These are phyloP conservation scores for Eucalyptus camaldulensis DNA, from an alignment of 345 rosid genomes.

Conservation along the genomic window DNA sequence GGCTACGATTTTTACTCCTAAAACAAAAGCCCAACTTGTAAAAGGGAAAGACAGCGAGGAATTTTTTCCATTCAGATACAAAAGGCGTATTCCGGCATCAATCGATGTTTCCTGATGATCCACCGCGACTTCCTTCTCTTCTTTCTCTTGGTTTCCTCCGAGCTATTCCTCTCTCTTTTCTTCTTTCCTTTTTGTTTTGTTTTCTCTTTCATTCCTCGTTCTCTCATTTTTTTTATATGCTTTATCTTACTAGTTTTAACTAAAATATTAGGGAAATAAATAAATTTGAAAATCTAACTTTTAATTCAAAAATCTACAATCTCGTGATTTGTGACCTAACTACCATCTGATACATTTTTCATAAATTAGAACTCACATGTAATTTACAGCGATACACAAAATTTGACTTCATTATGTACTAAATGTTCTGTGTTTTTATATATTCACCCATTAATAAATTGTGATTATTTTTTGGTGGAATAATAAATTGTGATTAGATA, in stretches of 20 bases:
- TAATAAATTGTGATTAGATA: neutral
- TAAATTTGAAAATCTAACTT: neutral
- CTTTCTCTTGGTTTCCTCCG: neutral
- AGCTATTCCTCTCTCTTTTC: neutral
- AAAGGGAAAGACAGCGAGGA: neutral
- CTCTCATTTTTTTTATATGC: neutral
- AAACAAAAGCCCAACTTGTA: neutral
- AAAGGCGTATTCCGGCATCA: neutral
- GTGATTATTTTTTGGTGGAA: neutral
- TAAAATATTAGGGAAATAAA: neutral
- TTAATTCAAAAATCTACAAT: neutral
- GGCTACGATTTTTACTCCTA: neutral
- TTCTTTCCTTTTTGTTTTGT: neutral
- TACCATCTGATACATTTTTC: neutral
- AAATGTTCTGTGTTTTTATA: constrained; percentile 3
- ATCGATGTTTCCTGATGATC: neutral
- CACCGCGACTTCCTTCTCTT: neutral
- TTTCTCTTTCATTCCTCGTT: neutral
- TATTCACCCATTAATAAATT: constrained; percentile 3
- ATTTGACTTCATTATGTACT: neutral
- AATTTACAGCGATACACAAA: neutral
- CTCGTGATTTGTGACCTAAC: neutral
- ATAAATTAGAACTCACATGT: neutral
- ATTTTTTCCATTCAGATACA: neutral
- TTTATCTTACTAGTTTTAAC: neutral